phyloP scores from a whole-genome alignment of 495 filamentous ascomycete species.

The Aspergillus homomorphus region DNA sequence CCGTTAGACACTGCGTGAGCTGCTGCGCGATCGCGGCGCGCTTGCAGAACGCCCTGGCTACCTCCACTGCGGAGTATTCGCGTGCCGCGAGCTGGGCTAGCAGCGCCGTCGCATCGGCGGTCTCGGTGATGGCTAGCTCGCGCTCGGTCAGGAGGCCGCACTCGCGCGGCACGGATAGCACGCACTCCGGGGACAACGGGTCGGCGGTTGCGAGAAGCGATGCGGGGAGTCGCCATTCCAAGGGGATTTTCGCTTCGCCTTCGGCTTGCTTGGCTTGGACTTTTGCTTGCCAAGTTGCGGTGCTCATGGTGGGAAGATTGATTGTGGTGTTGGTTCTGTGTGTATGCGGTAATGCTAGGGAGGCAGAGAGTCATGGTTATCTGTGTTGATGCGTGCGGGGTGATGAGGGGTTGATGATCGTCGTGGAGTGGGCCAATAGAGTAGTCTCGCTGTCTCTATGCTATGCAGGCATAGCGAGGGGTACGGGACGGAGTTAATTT shows the following conservation, averaged over 20 bases:
- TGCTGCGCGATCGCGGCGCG: conserved; percentile 37
- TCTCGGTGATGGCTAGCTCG: conserved; percentile 56
- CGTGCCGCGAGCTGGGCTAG: conserved; percentile 24
- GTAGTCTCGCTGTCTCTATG: too few relatives aligned
- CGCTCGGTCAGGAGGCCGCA: conserved; percentile 44
- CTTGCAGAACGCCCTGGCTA: conserved; percentile 57
- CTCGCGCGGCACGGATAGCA: conserved; percentile 35
- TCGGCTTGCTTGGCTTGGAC: conserved; percentile 35
- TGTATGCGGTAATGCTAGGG: background rate
- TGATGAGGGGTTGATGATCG: background rate
- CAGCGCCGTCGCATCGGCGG: conserved; percentile 44
- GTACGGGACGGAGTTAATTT: too few relatives aligned
- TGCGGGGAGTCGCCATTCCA: conserved; percentile 35
- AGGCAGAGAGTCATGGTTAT: too few relatives aligned
- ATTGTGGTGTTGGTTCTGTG: background rate
- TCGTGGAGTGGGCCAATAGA: too few relatives aligned
- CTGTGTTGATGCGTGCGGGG: background rate
- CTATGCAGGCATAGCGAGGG: too few relatives aligned
- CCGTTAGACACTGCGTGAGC: conserved; percentile 54
- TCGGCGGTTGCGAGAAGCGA: conserved; percentile 15
- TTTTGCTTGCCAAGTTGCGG: conserved; percentile 22
- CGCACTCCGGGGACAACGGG: conserved; percentile 13
- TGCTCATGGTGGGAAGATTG: conserved; percentile 20
- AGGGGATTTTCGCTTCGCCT: conserved; percentile 40
- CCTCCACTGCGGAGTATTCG: conserved; percentile 46